Conservation (phyloP, 176 grass and related monocot genomes). For the Olyra latifolia region DNA sequence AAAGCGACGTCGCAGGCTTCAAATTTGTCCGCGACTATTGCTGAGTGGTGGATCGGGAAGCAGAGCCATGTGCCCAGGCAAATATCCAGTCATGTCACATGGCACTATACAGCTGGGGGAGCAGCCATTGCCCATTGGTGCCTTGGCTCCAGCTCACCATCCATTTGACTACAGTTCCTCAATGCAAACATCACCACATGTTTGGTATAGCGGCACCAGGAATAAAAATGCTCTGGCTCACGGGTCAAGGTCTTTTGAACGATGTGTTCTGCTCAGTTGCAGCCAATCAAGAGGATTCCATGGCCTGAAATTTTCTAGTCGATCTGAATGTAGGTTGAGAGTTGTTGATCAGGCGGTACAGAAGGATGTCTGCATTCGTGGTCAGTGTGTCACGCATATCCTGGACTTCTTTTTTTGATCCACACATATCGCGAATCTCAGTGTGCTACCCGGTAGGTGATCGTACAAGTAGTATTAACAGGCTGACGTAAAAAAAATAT, state of each 20-base stretch:
- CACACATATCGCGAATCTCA: too few species aligned
- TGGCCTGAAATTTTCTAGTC: neutral
- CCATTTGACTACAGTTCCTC: slow-evolving; percentile 18
- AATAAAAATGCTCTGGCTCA: neutral
- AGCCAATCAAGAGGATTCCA: neutral
- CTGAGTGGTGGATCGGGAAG: neutral
- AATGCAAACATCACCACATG: slow-evolving; percentile 12
- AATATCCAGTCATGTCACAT: slow-evolving; percentile 47
- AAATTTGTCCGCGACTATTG: slow-evolving; percentile 31
- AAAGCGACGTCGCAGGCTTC: slow-evolving; percentile 8
- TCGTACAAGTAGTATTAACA: neutral
- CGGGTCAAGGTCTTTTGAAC: neutral
- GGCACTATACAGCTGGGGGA: neutral
- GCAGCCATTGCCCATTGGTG: slow-evolving; percentile 3
- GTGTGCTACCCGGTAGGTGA: neutral
- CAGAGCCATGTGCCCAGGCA: slow-evolving; percentile 46
- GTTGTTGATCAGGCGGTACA: neutral
- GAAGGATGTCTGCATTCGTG: slow-evolving; percentile 18
- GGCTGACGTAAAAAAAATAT: neutral
- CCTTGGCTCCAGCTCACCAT: slow-evolving; percentile 47
- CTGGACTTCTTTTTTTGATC: too few species aligned
- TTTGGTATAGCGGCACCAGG: neutral
- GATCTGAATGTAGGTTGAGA: neutral
- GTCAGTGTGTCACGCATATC: neutral
- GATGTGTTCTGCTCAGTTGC: neutral